Conservation (phyloP, 306 rosid species). For the Fagus sylvatica region DNA sequence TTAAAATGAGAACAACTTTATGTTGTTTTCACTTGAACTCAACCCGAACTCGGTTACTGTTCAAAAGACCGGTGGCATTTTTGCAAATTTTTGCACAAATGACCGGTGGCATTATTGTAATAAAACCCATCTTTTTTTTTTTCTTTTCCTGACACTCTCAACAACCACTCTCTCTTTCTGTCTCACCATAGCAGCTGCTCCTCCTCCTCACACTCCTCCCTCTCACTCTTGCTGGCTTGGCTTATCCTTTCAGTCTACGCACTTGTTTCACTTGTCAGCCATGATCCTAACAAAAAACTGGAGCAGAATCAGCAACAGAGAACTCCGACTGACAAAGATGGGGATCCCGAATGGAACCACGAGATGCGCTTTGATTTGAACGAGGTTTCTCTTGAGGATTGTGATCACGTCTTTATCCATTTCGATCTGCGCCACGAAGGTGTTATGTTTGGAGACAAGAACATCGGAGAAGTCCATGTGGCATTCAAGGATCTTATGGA, state of each 20-base stretch:
- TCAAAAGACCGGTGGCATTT: no score
- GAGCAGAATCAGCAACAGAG: conserved; percentile 32
- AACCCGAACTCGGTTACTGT: no score
- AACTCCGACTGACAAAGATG: conserved; percentile 25
- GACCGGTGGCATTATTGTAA: no score
- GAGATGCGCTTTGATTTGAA: conserved; percentile 27
- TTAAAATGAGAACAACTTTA: no score
- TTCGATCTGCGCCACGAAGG: conserved; percentile 53
- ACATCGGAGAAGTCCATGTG: conserved; percentile 46
- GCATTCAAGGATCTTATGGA: conserved; percentile 33
- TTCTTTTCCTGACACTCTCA: no score
- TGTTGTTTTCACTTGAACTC: no score
- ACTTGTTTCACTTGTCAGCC: conserved; percentile 32
- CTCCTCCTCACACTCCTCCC: no score
- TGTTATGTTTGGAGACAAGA: conserved; percentile 38
- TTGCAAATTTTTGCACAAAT: no score
- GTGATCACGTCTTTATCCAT: conserved; percentile 24
- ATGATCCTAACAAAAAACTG: conserved; percentile 23
- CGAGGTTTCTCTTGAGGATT: conserved; percentile 16
- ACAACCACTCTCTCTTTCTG: no score
- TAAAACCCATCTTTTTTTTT: no score
- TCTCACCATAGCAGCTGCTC: no score
- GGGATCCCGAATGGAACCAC: conserved; percentile 52
- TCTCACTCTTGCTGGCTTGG: no score
- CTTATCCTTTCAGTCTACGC: conserved; percentile 54